Base-by-base conservation (phyloP, 805 yeast species). In the Jamesozyma rosinii region DNA sequence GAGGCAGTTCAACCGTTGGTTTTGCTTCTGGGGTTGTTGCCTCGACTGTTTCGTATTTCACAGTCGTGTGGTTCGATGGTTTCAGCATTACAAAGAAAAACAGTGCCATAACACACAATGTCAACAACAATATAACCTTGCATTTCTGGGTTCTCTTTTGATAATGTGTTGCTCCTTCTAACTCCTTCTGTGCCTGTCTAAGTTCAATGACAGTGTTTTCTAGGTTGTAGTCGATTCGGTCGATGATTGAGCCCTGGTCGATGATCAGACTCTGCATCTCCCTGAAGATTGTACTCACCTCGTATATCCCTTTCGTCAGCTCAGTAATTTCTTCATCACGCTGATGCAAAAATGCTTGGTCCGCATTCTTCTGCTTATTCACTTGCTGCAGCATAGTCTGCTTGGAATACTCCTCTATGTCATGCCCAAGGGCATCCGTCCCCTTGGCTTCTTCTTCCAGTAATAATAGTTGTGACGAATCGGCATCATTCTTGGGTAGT, bases 191-290 rank as follows among this genome's bases (percentile, higher is more conserved):
- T 0, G 97, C 92, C 32, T 71, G 73, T 54, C 80, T 77, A 46
- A 90, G 74, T 50, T 87, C 83, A 30, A 76, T 76, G 2, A 77
- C 81, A n/a, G 95, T 82, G 46, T 79, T 79, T 47, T 82, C 83
- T 46, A 92, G 66, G 58, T 92, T 92, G 61, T 90, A 92, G 63
- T 90, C 98, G 44, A 92, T 90, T 51, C 97, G 70, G 64, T 92
- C 98, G 46, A 92, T 70, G 36, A 92, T 74, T 0, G 96, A 86
- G 1, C 98, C 98, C 64, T 92, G 98, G 56, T 92, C 97, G 44
- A 92, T 83, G 35, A 92, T 85, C 72, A 92, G 71, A 32, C 79
- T 77, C 56, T 94, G 97, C 75, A 92, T 76, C 57, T 92, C 97
- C 59, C 83, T 83, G 68, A 92, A 92, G 37, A 92, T 90, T 1